Base-by-base conservation (phyloP, 192 early-diverging fungal genomes). In the Coemansia sp. region DNA sequence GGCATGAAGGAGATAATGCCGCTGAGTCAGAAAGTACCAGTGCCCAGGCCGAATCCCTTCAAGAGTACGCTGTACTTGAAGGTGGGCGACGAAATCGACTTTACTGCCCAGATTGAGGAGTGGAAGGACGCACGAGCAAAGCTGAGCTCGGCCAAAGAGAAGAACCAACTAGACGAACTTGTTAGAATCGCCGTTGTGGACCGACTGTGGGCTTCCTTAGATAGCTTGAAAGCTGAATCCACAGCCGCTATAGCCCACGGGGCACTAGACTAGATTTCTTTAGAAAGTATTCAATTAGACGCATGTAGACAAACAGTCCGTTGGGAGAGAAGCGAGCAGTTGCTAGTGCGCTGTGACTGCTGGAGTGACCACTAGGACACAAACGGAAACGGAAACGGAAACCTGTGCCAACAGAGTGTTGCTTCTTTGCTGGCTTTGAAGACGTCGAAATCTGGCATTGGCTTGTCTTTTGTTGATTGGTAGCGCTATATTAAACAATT, bases 11-110 rank as follows among this genome's bases (percentile, higher is more conserved):
- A 86, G 21, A 84, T 90, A 14, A 73, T 90, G 78, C 87, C 90
- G 7, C 68, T 89, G 63, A 46, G 78, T 5, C 86, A 78, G 41
- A 68, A 37, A 0, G 46, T 78, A 9, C 81, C 73, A 2, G 3
- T 84, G 2, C 81, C 81, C 14, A 60, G 78, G 8, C 74, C 81
- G 17, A 85, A 77, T 15, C 88, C 86, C 1, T 74, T 87, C 53
- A 81, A 84, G 21, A 85, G 86, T 32, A 74, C 73, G 12, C 67
- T 91, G 9, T 79, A 82, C 36, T 77, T 95, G n/a, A 76, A 82
- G 2, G 87, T 90, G 70, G 94, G 94, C 32, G 85, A 92, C 25
- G 86, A 88, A 0, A 85, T 95, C 6, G 91, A 94, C 63, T 91
- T 92, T 74, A 69, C 76, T 27, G 80, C 78, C 58, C 76, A 88